A percentile compares a stretch with the other conserved stretches of the same genome.
Conservation (phyloP, 768 basidiomycete genomes). For the Mycena alexandri region DNA sequence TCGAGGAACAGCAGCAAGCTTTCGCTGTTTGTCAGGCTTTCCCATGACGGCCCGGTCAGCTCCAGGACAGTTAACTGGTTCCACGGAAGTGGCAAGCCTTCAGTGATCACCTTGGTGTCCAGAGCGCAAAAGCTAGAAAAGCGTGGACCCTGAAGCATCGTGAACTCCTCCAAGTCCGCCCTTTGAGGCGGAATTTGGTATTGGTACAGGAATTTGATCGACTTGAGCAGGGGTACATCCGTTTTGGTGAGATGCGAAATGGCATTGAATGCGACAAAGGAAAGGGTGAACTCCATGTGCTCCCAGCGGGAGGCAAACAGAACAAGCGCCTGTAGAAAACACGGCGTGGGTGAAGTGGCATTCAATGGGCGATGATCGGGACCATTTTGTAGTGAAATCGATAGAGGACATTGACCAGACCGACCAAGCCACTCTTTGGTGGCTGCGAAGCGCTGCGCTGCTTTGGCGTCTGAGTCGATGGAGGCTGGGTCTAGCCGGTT, state of each 20-base stretch:
- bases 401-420: background rate
- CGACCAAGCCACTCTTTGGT: too few species aligned
- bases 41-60: background rate
- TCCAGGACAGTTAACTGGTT: constrained; percentile 1
- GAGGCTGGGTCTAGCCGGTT: too few species aligned
- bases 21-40: background rate
- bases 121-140: too few species aligned
- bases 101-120: background rate
- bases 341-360: too few species aligned
- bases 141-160: too few species aligned
- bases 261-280: background rate
- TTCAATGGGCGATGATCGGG: background rate
- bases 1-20: background rate
- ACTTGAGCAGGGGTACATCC: background rate
- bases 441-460: too few species aligned
- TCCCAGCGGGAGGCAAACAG: background rate
- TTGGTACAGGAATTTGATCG: too few species aligned
- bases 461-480: too few species aligned
- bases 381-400: background rate
- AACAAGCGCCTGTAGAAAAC: background rate
- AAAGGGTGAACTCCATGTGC: background rate
- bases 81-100: background rate
- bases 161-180: too few species aligned
- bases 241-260: background rate
- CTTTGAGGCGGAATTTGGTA: too few species aligned